Evolutionary conservation across 768 basidiomycete species (phyloP), one percentile per base, ranked within the genome.

Genomic region (Podaxis pistillaris): DNA sequence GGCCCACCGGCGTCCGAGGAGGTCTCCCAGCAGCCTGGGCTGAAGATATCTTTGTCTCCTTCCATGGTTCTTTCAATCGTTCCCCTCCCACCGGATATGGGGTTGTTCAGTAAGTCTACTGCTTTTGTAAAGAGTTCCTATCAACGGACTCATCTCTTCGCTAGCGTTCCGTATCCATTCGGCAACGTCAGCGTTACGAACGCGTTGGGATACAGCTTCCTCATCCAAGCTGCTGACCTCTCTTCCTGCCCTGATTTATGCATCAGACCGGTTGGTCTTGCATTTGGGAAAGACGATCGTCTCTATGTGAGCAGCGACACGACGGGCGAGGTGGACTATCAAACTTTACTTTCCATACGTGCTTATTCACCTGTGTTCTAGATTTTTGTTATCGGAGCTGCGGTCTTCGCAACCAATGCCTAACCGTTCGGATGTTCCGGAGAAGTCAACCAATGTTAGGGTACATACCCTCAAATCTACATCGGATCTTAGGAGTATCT

Each of bases 11-110:
- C 8, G 24, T 37, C 0, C 7, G 8, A 22, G 61, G 30, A 5
- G 63, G 53, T 13, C 74, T 79, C 52, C 76, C 78, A 2, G 59
- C 54, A 8, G 62, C 65, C 8, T 72, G 73, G 53, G 59, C 57
- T 26, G 72, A 72, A 1, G 73, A 79, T 57, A 76, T 78, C 1
- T 78, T 80, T 64, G 76, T 80, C n/a, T 78, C 78, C 1, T 80
- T 81, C 72, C 79, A 77, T 56, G 81, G 81, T 2, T 79, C 78
- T 4, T 78, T 78, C 56, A 58, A 80, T 50, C 68, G 79, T 6
- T 65, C 63, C 7, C 79, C 79, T 13, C 79, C 79, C 2, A 81
- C 79, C 3, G 80, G 80, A 6, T 82, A 82, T 62, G 78, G 77
- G n/a, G 77, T 82, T 30, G 75, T 81, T 12, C 71, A 69, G 80